Evolutionary conservation across 2,329 filamentous ascomycete genomes (phyloP), one percentile per base, ranked within the genome.

Genomic region (Ceratocystis papillata): DNA sequence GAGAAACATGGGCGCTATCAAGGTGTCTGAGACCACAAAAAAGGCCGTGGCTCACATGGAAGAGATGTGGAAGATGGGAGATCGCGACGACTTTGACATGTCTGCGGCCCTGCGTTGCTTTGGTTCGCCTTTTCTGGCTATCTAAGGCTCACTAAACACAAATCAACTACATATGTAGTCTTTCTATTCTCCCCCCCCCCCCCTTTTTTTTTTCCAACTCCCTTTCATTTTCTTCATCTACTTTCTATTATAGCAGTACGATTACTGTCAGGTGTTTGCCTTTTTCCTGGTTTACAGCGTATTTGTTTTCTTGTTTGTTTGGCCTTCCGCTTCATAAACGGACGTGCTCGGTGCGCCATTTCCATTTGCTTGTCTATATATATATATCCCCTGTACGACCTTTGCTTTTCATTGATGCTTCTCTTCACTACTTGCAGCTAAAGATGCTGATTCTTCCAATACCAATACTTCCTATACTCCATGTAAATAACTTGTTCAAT

Each of bases 21-120:
- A 75, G 64, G 72, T 78, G 1, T 80, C 81, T 67, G 79, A 80
- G 1, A 78, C 79, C 0, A 72, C 79, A 17, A 74, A 73, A 65
- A 76, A 78, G 64, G 77, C 78, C 2, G 70, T 79, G 44, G 73
- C 73, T 15, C 74, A 80, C 25, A 78, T 80, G 77, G 77, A 80
- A 70, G 73, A 72, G 37, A 77, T 80, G 0, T 81, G 79, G 79
- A 72, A 74, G 62, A 10, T 63, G 8, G 64, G 67, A 12, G 61
- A 66, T 62, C 45, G 37, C 17, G 53, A 55, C 10, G 64, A 64
- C 12, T 46, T 12, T 25, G 64, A 68, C 63, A 37, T 68, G 20
- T 62, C 64, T 5, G 30, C 15, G 30, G 67, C 67, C 1, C 45
- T 68, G 22, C 46, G 64, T 37, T 55, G 33, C 7, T 53, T 62